Conservation (phyloP, 2,329 filamentous ascomycete species). For the Triangularia setosa region DNA sequence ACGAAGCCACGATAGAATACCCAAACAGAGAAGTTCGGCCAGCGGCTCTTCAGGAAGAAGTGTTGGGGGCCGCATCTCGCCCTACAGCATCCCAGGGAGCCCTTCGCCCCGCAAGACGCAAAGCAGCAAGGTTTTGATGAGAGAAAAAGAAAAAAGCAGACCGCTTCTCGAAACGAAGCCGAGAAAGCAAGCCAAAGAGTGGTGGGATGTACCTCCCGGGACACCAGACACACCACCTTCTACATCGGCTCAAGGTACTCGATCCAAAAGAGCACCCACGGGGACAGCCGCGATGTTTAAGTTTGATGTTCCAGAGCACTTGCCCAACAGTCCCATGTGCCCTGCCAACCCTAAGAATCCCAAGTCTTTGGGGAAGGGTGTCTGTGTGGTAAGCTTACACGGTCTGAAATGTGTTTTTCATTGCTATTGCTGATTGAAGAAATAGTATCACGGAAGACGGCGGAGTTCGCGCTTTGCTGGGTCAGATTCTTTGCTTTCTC, state of each 20-base stretch:
- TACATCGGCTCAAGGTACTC: background rate
- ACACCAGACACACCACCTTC: slow-evolving; percentile 1
- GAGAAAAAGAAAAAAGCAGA: background rate
- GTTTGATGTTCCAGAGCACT: slow-evolving; percentile 49
- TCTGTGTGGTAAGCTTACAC: slow-evolving; percentile 40
- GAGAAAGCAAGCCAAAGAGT: slow-evolving; percentile 7
- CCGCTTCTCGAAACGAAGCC: background rate
- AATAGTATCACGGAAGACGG: slow-evolving; percentile 16
- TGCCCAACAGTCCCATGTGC: slow-evolving; percentile 49
- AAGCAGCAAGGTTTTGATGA: background rate
- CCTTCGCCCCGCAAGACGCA: background rate
- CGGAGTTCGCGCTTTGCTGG: slow-evolving; percentile 6
- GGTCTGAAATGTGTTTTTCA: background rate
- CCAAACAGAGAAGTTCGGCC: background rate
- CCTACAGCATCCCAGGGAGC: background rate
- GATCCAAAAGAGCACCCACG: background rate
- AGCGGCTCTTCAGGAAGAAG: background rate
- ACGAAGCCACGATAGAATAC: background rate
- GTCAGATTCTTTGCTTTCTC: background rate
- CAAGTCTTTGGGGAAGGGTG: slow-evolving; percentile 40
- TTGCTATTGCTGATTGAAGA: background rate
- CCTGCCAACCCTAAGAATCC: slow-evolving; percentile 44
- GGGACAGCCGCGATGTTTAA: slow-evolving; percentile 34
- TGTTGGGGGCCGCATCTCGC: background rate
- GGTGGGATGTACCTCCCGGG: slow-evolving; percentile 20